A percentile compares a stretch with the other conserved stretches of the same genome.
Evolutionary conservation across 495 filamentous ascomycete genomes (phyloP).

Genomic region (Monascus purpureus): DNA sequence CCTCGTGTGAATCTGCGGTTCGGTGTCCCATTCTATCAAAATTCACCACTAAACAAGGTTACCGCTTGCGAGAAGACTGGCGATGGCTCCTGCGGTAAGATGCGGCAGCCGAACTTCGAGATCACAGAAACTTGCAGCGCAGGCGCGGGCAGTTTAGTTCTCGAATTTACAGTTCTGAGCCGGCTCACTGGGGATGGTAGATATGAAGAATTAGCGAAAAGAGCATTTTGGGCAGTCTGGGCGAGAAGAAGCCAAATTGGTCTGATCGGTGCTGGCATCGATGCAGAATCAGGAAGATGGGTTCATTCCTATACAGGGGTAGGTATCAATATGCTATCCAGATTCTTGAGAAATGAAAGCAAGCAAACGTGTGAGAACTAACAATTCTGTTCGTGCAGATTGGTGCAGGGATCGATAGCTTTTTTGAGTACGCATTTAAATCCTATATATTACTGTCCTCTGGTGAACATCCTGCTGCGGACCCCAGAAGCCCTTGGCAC

Average conservation of each 20-base stretch:
- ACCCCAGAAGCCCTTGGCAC: slow-evolving; percentile 23
- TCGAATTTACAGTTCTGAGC: slow-evolving; percentile 86
- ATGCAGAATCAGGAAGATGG: slow-evolving; percentile 86
- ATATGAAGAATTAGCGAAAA: slow-evolving; percentile 78
- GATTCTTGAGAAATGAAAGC: too few species aligned
- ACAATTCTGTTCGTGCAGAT: slow-evolving; percentile 31
- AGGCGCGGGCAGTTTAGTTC: slow-evolving; percentile 81
- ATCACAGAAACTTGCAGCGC: slow-evolving; percentile 95
- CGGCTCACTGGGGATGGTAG: slow-evolving; percentile 73
- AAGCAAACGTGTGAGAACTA: slow-evolving; percentile 5
- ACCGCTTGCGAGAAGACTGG: slow-evolving; percentile 7
- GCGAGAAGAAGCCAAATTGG: slow-evolving; percentile 67
- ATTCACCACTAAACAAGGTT: slow-evolving; percentile 52
- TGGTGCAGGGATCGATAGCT: slow-evolving; percentile 91
- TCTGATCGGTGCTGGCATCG: slow-evolving; percentile 82
- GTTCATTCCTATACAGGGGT: slow-evolving; percentile 68
- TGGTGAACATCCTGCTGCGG: slow-evolving; percentile 20
- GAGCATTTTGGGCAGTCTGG: slow-evolving; percentile 95
- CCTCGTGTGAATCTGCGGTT: slow-evolving; percentile 86
- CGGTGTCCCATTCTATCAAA: slow-evolving; percentile 80
- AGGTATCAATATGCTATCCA: too few species aligned
- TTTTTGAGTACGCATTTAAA: slow-evolving; percentile 96
- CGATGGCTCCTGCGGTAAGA: slow-evolving; percentile 18
- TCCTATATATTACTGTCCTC: slow-evolving; percentile 79
- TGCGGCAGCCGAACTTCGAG: slow-evolving; percentile 36